Base-by-base conservation (phyloP, 805 yeast species). In the Yarrowia keelungensis region DNA sequence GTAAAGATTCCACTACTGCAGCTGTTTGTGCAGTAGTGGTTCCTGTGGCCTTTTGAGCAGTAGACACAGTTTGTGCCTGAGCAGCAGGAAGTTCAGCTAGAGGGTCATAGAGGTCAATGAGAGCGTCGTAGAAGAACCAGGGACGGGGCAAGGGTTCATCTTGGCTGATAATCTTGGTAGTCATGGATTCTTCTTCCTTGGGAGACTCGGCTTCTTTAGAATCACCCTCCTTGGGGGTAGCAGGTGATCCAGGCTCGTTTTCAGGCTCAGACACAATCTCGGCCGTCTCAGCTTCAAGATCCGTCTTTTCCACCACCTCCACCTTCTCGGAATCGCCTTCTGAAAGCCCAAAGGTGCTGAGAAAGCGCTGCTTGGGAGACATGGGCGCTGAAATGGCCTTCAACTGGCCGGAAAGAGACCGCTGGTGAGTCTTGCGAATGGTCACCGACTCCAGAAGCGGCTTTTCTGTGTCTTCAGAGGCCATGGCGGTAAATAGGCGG, bases 41-140 rank as follows among this genome's bases (percentile, higher is more conserved):
- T 68, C 69, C 64, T 14, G 61, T 43, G 8, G 35, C 66, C 41
- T 68, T 56, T n/a, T 69, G 67, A 4, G 66, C 67, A 16, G 19
- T 49, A 2, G 43, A 39, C n/a, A 46, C 50, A 5, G 68, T 51
- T 32, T 16, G 43, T 9, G 65, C 26, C 16, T 50, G 61, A 2
- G 74, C 70, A 0, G 74, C 68, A 2, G 76, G 75, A 41, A 74
- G 69, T 8, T 75, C 74, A 2, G 76, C 74, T 11, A 68, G 56
- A 2, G 75, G 75, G 58, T 74, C 76, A 46, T 74, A 75, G 35
- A 74, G 51, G 12, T 71, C 71, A 16, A 72, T 53, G 8, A 70
- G 71, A 4, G 73, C 72, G 64, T 74, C 74, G 64, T 74, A 75
- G 68, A 74, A 74, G 54, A 69, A 74, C 76, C 76, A 74, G 0